Evolutionary conservation across 495 filamentous ascomycete species (phyloP), one percentile per base, ranked within the genome.

Genomic region (Penicillium parvum): DNA sequence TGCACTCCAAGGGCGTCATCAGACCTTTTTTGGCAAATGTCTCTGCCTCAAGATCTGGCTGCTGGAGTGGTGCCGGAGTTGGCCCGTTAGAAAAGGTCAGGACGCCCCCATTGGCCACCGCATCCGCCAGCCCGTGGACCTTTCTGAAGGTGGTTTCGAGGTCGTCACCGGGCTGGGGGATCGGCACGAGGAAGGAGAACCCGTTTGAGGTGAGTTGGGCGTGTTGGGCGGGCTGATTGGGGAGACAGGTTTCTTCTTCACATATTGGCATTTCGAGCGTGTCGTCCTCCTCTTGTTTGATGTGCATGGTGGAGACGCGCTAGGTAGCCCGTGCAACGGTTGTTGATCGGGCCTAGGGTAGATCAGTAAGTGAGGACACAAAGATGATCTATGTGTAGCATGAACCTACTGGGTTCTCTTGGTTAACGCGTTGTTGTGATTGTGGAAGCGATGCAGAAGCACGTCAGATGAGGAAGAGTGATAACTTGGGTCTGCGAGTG

Each of bases 91-190:
- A 48, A 6, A 57, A 29, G 1, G 53, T 47, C 3, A 66, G 44
- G 27, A 42, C 53, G 27, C 55, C 34, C 0, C 60, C 57, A 14
- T 40, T 36, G 20, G 35, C 7, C 9, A 58, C 43, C 3, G 51
- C 43, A 10, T 45, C 19, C n/a, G 57, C 60, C 2, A 63, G 41
- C 19, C 32, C 40, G 15, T 40, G n/a, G 3, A 63, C 17, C 38
- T 63, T 65, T 14, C 18, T 30, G 4, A 38, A 50, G 11, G 55
- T 63, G 7, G 29, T 41, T 36, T 61, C 47, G 3, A 63, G 55
- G 26, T 51, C 47, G 29, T 65, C 62, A 9, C 23, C 36, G 7
- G 38, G 40, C 9, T 36, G 25, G 1, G 61, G 58, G 3, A 57
- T 38, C 0, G 58, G 45, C 9, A 62, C 11, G 1, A 47, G 3